phyloP scores from a whole-genome alignment of 202 grass and related monocot species.

The Carex arenaria region DNA sequence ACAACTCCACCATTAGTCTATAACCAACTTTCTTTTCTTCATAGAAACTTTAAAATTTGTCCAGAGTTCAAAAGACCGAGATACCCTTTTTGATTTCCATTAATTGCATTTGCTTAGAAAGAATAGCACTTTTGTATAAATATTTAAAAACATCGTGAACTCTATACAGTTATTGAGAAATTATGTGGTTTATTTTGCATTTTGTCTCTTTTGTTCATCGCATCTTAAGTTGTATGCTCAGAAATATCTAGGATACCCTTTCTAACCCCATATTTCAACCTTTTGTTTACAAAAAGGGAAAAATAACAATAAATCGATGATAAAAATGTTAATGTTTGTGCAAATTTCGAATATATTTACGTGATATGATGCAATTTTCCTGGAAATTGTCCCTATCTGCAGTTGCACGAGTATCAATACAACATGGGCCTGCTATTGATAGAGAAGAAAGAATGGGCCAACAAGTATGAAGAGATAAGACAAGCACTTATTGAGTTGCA shows the following conservation, averaged over 20 bases:
- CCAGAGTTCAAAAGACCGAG: neutral
- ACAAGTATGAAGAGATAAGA: constrained; percentile 65
- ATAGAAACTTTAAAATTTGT: neutral
- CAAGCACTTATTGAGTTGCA: constrained; percentile 51
- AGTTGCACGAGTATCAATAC: constrained; percentile 93
- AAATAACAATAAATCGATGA: neutral
- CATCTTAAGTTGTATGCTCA: neutral
- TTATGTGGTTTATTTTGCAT: neutral
- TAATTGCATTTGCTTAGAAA: neutral
- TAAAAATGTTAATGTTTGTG: neutral
- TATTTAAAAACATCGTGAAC: neutral
- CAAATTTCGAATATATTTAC: neutral
- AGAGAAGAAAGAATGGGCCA: constrained; percentile 85
- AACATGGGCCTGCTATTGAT: constrained; percentile 92
- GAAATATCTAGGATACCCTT: neutral
- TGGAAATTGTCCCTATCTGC: constrained; percentile 20
- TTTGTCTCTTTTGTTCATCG: neutral
- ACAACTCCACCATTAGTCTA: neutral
- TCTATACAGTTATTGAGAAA: neutral
- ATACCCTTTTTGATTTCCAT: neutral
- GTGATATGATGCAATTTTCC: neutral
- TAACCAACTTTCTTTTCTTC: neutral
- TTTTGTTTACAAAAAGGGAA: neutral
- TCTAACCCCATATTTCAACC: neutral
- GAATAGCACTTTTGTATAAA: neutral